phyloP scores from a whole-genome alignment of 2,329 filamentous ascomycete genomes.

The Hawksworthiomyces lignivorus region DNA sequence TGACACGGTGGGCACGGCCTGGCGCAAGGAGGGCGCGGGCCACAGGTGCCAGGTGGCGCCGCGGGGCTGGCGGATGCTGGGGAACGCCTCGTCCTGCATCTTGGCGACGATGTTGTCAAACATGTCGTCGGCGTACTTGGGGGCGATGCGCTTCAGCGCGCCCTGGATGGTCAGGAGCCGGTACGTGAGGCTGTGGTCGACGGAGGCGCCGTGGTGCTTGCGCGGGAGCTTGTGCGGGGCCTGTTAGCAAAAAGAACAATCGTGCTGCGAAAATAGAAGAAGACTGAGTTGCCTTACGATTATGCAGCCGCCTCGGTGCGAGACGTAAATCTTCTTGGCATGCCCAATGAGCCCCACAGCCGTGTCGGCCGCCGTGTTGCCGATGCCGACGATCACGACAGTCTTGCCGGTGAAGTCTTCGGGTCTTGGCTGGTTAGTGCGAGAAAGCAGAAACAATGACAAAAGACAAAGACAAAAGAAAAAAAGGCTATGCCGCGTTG shows the following conservation, averaged over 20 bases:
- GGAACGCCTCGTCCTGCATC: slow-evolving; percentile 14
- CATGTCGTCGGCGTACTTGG: slow-evolving; percentile 9
- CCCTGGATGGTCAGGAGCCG: slow-evolving; percentile 24
- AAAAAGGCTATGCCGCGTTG: too few relatives aligned
- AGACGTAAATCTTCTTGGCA: slow-evolving; percentile 32
- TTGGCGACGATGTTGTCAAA: slow-evolving; percentile 15
- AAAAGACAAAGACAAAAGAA: not conserved
- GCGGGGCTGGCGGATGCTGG: slow-evolving; percentile 20
- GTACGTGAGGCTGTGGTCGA: slow-evolving; percentile 26
- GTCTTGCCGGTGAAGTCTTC: slow-evolving; percentile 31
- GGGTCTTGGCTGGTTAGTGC: slow-evolving; percentile 14
- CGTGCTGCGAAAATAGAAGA: not conserved
- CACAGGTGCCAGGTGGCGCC: slow-evolving; percentile 20
- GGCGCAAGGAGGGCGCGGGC: slow-evolving; percentile 20
- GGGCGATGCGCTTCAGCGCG: slow-evolving; percentile 21
- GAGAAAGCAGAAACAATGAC: not conserved
- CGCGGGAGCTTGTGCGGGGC: slow-evolving; percentile 22
- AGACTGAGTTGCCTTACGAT: not conserved
- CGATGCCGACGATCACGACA: slow-evolving; percentile 36
- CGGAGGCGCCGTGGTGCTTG: slow-evolving; percentile 25
- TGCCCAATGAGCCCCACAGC: slow-evolving; percentile 26
- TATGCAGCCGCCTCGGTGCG: slow-evolving; percentile 30
- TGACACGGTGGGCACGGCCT: slow-evolving; percentile 18
- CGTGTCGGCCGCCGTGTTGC: slow-evolving; percentile 30
- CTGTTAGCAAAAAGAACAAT: not conserved